Percentiles rank a stretch among this genome's conserved stretches.
phyloP scores from a whole-genome alignment of 2,329 filamentous ascomycete species.

The Didymella pomorum region DNA sequence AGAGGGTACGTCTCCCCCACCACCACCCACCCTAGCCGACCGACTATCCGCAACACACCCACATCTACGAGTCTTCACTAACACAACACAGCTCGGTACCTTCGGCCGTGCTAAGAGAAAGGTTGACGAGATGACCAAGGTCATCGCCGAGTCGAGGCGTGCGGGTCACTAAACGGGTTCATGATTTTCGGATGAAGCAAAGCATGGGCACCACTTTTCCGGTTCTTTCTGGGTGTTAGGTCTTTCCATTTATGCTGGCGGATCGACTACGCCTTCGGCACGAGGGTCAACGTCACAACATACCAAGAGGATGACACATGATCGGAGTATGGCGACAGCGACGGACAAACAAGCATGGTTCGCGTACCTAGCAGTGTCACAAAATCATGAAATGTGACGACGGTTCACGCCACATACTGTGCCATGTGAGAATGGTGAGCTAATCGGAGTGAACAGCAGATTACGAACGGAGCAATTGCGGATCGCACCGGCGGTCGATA shows the following conservation, averaged over 20 bases:
- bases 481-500: not conserved
- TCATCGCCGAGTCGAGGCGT: constrained; percentile 95
- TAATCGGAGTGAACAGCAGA: not conserved
- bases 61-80: constrained; percentile 33
- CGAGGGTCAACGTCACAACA: constrained; percentile 31
- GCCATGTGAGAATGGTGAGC: constrained; percentile 13
- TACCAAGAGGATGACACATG: constrained; percentile 42
- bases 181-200: constrained; percentile 37
- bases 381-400: constrained; percentile 49
- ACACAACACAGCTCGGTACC: constrained; percentile 79
- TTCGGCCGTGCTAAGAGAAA: constrained; percentile 99
- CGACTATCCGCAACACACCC: constrained; percentile 2
- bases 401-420: constrained; percentile 45
- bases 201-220: constrained; percentile 42
- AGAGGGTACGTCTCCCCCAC: constrained; percentile 73
- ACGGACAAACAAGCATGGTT: constrained; percentile 37
- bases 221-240: constrained; percentile 48
- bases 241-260: constrained; percentile 40
- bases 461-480: not conserved
- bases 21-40: constrained; percentile 9
- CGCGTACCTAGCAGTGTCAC: constrained; percentile 48
- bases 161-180: constrained; percentile 67
- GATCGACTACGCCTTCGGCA: constrained; percentile 42
- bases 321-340: constrained; percentile 48
- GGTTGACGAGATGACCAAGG: constrained; percentile 98